Percentiles rank a stretch among this genome's conserved stretches.
Conservation (phyloP, 345 rosid species). For the Passiflora organensis region DNA sequence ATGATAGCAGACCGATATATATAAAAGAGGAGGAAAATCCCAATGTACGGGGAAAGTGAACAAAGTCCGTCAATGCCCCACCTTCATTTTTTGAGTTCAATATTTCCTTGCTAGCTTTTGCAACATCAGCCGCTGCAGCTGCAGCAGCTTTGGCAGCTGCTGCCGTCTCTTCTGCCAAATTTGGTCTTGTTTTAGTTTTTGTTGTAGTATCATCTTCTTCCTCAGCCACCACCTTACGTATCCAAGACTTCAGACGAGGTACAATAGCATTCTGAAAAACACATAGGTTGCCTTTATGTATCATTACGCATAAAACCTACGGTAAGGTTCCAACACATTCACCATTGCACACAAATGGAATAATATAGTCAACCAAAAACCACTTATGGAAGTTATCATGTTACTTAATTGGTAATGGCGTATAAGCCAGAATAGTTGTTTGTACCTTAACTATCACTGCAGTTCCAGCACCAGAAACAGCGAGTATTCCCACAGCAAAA, state of each 20-base stretch:
- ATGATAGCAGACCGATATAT: background rate
- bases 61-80: slow-evolving; percentile 6
- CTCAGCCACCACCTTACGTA: slow-evolving; percentile 67
- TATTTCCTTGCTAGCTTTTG: slow-evolving; percentile 84
- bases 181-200: slow-evolving; percentile 52
- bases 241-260: slow-evolving; percentile 86
- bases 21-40: background rate
- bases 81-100: slow-evolving; percentile 67
- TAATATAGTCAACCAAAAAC: background rate
- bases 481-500: slow-evolving; percentile 67
- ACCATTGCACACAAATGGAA: background rate
- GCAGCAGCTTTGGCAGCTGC: slow-evolving; percentile 94
- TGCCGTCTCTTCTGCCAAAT: slow-evolving; percentile 82
- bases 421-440: slow-evolving; percentile 1
- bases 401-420: no score
- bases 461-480: slow-evolving; percentile 86
- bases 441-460: slow-evolving; percentile 72
- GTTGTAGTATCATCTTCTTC: slow-evolving; percentile 54
- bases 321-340: background rate
- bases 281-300: slow-evolving; percentile 13
- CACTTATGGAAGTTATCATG: background rate
- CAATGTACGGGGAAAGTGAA: background rate
- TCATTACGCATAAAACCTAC: slow-evolving; percentile 1
- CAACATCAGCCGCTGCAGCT: slow-evolving; percentile 83
- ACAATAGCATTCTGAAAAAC: slow-evolving; percentile 63